Evolutionary conservation across 192 early-diverging fungal species (phyloP).

Genomic region (Paraglomus occultum): DNA sequence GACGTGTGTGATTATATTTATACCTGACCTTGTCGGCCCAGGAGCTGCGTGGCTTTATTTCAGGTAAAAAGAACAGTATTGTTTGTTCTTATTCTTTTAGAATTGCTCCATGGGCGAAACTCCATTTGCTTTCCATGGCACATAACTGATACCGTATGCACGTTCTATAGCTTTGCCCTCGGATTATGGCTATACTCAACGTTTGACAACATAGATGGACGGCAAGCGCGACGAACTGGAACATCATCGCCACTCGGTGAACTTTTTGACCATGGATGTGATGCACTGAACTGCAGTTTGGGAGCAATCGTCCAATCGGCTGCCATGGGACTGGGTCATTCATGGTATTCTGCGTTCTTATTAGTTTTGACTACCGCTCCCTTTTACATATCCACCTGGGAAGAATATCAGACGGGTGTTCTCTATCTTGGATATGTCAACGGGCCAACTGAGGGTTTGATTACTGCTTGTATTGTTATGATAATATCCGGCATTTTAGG

Average conservation of each 20-base stretch:
- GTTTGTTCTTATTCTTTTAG: constrained; percentile 9
- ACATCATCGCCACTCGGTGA: constrained; percentile 73
- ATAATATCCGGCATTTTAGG: constrained; percentile 65
- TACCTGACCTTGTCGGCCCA: constrained; percentile 63
- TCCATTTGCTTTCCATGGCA: constrained; percentile 4
- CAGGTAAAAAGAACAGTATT: too few relatives aligned
- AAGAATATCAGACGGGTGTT: constrained; percentile 83
- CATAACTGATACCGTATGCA: constrained; percentile 4
- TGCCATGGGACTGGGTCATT: constrained; percentile 69
- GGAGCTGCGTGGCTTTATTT: constrained; percentile 66
- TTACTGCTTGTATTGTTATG: constrained; percentile 62
- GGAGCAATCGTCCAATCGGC: constrained; percentile 70
- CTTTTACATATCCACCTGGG: constrained; percentile 85
- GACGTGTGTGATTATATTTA: constrained; percentile 57
- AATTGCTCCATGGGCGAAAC: too few relatives aligned
- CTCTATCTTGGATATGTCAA: constrained; percentile 80
- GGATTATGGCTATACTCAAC: constrained; percentile 86
- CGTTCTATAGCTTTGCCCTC: constrained; percentile 63
- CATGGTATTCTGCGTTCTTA: constrained; percentile 57
- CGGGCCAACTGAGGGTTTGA: constrained; percentile 81
- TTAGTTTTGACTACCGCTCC: constrained; percentile 67
- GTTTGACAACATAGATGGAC: constrained; percentile 87
- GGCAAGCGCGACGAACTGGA: constrained; percentile 77
- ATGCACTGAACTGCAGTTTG: constrained; percentile 80
- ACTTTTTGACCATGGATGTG: constrained; percentile 82